Conservation (phyloP, 2,329 filamentous ascomycete genomes). For the Talaromyces pinophilus region DNA sequence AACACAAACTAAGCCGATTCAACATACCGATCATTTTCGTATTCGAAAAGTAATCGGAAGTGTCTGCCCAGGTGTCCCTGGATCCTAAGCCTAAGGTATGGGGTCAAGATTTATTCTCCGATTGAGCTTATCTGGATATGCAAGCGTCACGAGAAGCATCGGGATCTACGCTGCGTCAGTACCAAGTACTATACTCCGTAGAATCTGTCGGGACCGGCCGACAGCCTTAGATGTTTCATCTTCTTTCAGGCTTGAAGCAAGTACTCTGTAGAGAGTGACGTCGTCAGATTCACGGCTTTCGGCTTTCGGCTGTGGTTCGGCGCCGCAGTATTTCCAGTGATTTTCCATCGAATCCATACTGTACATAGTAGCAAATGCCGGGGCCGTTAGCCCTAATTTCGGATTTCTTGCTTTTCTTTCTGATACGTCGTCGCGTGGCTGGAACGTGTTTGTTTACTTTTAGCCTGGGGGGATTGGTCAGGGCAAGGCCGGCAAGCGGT, state of each 20-base stretch:
- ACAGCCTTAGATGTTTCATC: neutral
- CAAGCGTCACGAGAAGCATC: neutral
- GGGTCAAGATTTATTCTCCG: neutral
- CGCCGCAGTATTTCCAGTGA: neutral
- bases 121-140: neutral
- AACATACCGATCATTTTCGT: neutral
- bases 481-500: neutral
- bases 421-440: neutral
- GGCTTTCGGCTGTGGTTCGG: constrained; percentile 18
- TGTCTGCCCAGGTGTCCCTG: neutral
- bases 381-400: neutral
- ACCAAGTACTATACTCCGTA: too few relatives aligned
- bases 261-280: neutral
- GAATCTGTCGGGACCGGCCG: constrained; percentile 1
- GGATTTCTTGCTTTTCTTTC: neutral
- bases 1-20: neutral
- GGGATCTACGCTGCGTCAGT: neutral
- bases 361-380: neutral
- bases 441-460: neutral
- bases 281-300: neutral
- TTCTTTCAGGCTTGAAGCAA: neutral
- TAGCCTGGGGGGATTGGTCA: neutral
- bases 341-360: neutral
- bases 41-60: constrained; percentile 6
- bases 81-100: neutral